Base-by-base conservation (phyloP, 73 alveolate genomes). In the Blepharisma stoltei region DNA sequence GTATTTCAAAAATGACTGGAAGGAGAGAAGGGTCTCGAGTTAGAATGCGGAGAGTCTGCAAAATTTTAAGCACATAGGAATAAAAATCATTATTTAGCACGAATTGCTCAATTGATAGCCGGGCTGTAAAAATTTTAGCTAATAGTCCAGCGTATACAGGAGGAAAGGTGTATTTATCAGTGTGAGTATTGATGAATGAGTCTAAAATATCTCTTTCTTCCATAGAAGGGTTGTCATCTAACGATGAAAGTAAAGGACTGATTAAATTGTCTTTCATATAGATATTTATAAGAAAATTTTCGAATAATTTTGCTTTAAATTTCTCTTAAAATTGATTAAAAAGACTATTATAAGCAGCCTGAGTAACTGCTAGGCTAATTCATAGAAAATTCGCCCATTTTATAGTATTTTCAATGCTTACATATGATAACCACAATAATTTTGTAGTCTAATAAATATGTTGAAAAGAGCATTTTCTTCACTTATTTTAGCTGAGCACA, bases 41-140 rank as follows among this genome's bases (percentile, higher is more conserved):
- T 49, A 88, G 78, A 67, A 88, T 84, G 20, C 95, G 71, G 8
- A 84, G 60, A 66, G 78, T 55, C 48, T 88, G 78, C 50, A 88
- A 77, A 44, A 88, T 45, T 20, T 89, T 68, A 8, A 88, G 86
- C 20, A 53, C 37, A 47, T 77, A 89, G 46, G 80, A 54, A 55
- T 20, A 54, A 8, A 9, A 77, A 54, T 47, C 27, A 48, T 73
- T 68, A 25, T 54, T 45, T 55, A 69, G 25, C 69, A 54, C 89
- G 69, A 70, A 66, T 84, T 88, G 20, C 47, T 54, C 49, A 84
- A 48, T 41, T 88, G 50, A 50, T 75, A 69, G 6, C 84, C 95
- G n/a, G 82, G 8, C 7, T 70, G 71, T 20, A 54, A 67, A 14
- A 79, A 88, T 55, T 53, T 83, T 70, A 48, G 54, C 70, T 45